phyloP scores from a whole-genome alignment of 2,329 filamentous ascomycete species.

The Tolypocladium tropicale region DNA sequence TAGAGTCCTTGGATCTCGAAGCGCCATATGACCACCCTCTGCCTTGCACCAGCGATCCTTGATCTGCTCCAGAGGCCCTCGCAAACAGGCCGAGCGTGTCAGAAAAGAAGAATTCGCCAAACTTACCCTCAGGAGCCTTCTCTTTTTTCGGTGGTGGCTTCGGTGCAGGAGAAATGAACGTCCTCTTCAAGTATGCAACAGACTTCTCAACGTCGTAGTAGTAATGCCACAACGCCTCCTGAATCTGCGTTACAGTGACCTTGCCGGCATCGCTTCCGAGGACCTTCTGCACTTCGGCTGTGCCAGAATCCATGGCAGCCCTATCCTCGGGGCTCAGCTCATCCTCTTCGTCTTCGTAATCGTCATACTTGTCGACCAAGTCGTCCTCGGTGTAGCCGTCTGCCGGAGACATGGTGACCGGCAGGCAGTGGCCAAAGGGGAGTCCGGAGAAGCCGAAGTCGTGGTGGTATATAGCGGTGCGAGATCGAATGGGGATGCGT shows the following conservation, averaged over 20 bases:
- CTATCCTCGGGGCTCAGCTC: conserved; percentile 38
- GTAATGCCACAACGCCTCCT: conserved; percentile 90
- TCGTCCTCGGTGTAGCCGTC: conserved; percentile 38
- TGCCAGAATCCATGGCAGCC: conserved; percentile 50
- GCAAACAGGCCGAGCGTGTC: conserved; percentile 13
- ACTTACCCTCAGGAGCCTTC: conserved; percentile 33
- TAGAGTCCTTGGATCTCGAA: neutral
- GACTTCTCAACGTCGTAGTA: conserved; percentile 88
- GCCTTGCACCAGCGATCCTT: conserved; percentile 8
- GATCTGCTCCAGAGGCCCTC: conserved; percentile 22
- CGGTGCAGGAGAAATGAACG: conserved; percentile 34
- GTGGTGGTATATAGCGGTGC: neutral
- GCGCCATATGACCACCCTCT: conserved; percentile 1
- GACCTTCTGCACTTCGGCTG: conserved; percentile 52
- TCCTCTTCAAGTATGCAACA: conserved; percentile 67
- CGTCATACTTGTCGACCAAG: conserved; percentile 38
- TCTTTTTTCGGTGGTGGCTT: conserved; percentile 29
- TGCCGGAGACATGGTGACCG: conserved; percentile 10
- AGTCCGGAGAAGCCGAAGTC: neutral
- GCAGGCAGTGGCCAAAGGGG: neutral
- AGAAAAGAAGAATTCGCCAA: conserved; percentile 19
- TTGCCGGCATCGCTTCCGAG: conserved; percentile 51
- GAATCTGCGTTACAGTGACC: conserved; percentile 56
- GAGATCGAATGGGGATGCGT: neutral
- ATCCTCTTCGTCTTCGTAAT: conserved; percentile 33